phyloP scores from a whole-genome alignment of 2,329 filamentous ascomycete genomes.

The Aureobasidium uvarum region DNA sequence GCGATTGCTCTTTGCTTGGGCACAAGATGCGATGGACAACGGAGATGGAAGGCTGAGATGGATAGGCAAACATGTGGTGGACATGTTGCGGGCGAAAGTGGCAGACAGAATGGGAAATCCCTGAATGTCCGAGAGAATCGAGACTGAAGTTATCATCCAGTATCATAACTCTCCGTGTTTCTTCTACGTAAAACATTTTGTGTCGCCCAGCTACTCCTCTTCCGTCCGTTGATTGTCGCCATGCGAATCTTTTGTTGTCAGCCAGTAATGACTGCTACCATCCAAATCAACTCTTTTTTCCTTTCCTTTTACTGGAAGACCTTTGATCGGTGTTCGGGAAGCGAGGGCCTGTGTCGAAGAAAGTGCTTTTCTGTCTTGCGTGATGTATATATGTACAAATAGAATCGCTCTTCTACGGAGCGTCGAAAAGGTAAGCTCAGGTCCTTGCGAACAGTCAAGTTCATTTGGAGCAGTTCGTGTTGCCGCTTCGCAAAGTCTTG shows the following conservation, averaged over 20 bases:
- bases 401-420: background rate
- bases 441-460: background rate
- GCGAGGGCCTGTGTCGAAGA: background rate
- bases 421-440: background rate
- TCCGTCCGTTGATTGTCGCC: background rate
- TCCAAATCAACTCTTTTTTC: too few species aligned
- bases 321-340: background rate
- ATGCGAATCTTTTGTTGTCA: background rate
- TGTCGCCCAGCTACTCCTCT: background rate
- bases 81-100: conserved; percentile 54
- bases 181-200: background rate
- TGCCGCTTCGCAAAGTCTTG: background rate
- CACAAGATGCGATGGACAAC: conserved; percentile 47
- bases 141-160: background rate
- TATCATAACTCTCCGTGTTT: background rate
- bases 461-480: background rate
- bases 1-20: conserved; percentile 64
- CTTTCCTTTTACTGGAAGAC: background rate
- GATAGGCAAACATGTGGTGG: conserved; percentile 57
- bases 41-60: conserved; percentile 49
- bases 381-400: background rate
- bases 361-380: background rate
- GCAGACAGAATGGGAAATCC: conserved; percentile 38
- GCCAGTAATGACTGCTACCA: too few species aligned
- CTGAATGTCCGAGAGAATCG: background rate